These are phyloP conservation scores for Phylloporus rhodoxanthus DNA, from an alignment of 768 basidiomycete genomes.

Conservation along the genomic window DNA sequence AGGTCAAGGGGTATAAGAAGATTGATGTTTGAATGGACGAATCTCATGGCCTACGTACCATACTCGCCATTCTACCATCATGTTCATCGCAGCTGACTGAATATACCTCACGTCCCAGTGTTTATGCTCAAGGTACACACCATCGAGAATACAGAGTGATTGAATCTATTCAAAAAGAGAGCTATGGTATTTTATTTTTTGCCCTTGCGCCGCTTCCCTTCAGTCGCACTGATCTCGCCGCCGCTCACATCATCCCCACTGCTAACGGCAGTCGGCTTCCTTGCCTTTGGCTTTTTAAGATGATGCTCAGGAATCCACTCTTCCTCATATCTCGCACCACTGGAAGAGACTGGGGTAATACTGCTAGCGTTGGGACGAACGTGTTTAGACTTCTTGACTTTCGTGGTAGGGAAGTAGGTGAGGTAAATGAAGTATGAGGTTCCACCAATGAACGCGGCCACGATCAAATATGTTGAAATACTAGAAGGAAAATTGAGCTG, in stretches of 20 bases:
- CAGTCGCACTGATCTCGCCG: constrained; percentile 58
- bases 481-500: constrained; percentile 21
- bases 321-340: constrained; percentile 70
- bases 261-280: constrained; percentile 42
- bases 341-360: constrained; percentile 52
- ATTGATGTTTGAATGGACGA: constrained; percentile 46
- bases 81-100: not conserved
- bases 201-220: constrained; percentile 42
- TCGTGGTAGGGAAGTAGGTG: constrained; percentile 59
- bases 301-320: constrained; percentile 94
- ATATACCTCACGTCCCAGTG: not conserved
- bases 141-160: not conserved
- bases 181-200: constrained; percentile 38
- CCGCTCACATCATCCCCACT: constrained; percentile 67
- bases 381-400: constrained; percentile 46
- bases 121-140: constrained; percentile 9
- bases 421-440: constrained; percentile 59
- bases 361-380: constrained; percentile 42
- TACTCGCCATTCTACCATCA: not conserved
- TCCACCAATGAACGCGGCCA: constrained; percentile 56
- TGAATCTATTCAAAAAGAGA: not conserved
- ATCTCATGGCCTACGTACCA: not conserved
- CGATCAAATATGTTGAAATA: constrained; percentile 67
- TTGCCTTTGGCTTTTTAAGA: constrained; percentile 57
- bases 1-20: constrained; percentile 84